phyloP scores from a whole-genome alignment of 805 yeast genomes.

The Starmerella vaccinii region DNA sequence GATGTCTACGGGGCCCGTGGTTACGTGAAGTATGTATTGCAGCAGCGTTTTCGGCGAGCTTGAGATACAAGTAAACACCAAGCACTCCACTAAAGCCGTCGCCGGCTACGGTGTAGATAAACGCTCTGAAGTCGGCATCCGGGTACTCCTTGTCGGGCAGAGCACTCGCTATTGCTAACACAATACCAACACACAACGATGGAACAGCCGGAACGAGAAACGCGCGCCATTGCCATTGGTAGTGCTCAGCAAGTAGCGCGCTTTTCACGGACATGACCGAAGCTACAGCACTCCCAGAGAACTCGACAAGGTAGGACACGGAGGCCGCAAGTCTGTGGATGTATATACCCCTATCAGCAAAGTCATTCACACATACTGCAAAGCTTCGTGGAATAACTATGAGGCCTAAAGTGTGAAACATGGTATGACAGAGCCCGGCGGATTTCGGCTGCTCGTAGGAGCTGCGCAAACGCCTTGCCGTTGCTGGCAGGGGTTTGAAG shows the following conservation, averaged over 20 bases:
- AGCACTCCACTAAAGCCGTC: too few relatives aligned
- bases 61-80: too few relatives aligned
- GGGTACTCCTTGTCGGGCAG: too few relatives aligned
- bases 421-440: slow-evolving; percentile 26
- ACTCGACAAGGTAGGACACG: slow-evolving; percentile 18
- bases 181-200: too few relatives aligned
- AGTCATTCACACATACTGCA: slow-evolving; percentile 11
- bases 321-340: slow-evolving; percentile 16
- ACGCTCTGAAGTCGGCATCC: too few relatives aligned
- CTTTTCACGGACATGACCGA: slow-evolving; percentile 26
- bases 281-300: slow-evolving; percentile 21
- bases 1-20: too few relatives aligned
- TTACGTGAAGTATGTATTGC: too few relatives aligned
- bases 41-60: too few relatives aligned
- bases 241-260: slow-evolving; percentile 26
- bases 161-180: too few relatives aligned
- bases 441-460: slow-evolving; percentile 25
- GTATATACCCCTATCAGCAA: slow-evolving; percentile 14
- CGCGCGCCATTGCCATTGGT: slow-evolving; percentile 30
- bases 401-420: slow-evolving; percentile 22
- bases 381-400: slow-evolving; percentile 14
- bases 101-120: too few relatives aligned
- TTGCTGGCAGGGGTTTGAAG: slow-evolving; percentile 21
- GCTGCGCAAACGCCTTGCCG: slow-evolving; percentile 25
- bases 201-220: slow-evolving; percentile 27